A percentile compares a stretch with the other conserved stretches of the same genome.
phyloP scores from a whole-genome alignment of 148 eudicot species.

The Limonium bicolor region DNA sequence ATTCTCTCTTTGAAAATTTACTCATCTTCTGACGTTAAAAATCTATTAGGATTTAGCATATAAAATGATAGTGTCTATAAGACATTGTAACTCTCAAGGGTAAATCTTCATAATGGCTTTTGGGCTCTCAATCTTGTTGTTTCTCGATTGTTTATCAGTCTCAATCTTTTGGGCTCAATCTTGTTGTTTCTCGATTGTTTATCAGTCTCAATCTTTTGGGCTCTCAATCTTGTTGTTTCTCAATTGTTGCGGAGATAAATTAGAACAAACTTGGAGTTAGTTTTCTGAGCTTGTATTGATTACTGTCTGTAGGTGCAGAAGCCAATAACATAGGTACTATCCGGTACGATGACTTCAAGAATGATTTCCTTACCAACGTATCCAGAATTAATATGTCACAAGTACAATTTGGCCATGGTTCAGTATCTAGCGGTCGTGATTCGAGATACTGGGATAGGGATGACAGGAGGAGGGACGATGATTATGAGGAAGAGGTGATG shows the following conservation, averaged over 20 bases:
- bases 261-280: not conserved
- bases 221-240: not conserved
- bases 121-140: not conserved
- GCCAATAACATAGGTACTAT: conserved; percentile 9
- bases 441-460: conserved; percentile 95
- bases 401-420: conserved; percentile 72
- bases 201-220: not conserved
- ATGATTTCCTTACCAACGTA: conserved; percentile 81
- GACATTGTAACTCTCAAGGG: no score
- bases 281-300: conserved; percentile 9
- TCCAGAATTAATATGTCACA: conserved; percentile 36
- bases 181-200: not conserved
- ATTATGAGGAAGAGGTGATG: conserved; percentile 57
- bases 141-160: not conserved
- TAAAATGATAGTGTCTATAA: no score
- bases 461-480: conserved; percentile 98
- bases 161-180: not conserved
- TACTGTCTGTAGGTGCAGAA: conserved; percentile 33
- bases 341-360: conserved; percentile 45
- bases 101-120: no score
- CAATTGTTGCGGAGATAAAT: not conserved
- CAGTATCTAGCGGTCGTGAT: conserved; percentile 70
- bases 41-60: no score
- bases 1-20: no score
- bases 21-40: no score